Evolutionary conservation across 1,284 basidiomycete genomes (phyloP), one percentile per base, ranked within the genome.

Genomic region (Malassezia equina): DNA sequence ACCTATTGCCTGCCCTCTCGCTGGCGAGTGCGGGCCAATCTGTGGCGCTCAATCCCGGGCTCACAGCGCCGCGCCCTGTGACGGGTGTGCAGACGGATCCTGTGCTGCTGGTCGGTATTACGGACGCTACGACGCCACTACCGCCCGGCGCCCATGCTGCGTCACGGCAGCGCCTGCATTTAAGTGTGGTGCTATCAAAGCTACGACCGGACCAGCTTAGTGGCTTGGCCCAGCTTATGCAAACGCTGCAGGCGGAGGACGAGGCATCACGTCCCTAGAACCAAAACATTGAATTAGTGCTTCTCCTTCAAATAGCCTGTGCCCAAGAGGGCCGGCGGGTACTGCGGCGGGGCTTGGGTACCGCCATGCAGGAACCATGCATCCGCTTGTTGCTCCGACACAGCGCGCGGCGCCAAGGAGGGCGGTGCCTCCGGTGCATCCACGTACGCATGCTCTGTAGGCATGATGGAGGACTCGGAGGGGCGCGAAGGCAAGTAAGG

Each of bases 61-160:
- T 57, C 2, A 64, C 62, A 1, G 54, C 62, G 32, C 69, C 69
- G 3, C 60, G 69, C 19, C 59, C 64, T 7, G 58, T 70, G 19
- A 60, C 67, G 11, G 57, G 65, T 7, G 47, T 60, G 12, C 71
- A 74, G 47, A 51, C 34, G 21, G 66, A 69, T 21, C 58, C 70
- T 4, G 70, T 69, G 7, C 59, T 73, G 11, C 55, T 74, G 33
- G 42, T 72, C 24, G 71, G 71, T 17, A 69, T 74, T 54, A 69
- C 68, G 31, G 65, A 69, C 33, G 55, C 47, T 46, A 39, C 5
- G 51, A 25, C 46, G 25, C 53, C 39, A 49, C 60, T 50, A n/a
- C 41, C 17, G 32, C 25, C 34, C 25, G 51, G 27, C 7, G 24
- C 55, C 11, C 15, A 33, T 6, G 43, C 41, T 21, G 60, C 40